A percentile compares a stretch with the other conserved stretches of the same genome.
Conservation (phyloP, 2,329 filamentous ascomycete species). For the Botrytis pseudocinerea region DNA sequence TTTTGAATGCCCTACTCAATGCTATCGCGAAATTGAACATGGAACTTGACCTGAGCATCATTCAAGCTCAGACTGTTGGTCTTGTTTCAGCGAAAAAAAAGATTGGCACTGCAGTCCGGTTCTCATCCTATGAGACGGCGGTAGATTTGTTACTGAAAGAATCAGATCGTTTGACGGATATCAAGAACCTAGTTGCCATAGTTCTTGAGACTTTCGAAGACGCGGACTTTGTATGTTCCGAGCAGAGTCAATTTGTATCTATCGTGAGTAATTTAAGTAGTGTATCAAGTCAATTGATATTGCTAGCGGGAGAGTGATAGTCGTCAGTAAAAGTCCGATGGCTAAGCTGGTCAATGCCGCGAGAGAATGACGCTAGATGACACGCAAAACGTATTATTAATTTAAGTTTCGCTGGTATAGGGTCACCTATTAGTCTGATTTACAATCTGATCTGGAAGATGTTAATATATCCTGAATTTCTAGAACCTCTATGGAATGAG, state of each 20-base stretch:
- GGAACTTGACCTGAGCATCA: background rate
- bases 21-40: background rate
- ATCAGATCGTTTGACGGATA: background rate
- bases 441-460: no score
- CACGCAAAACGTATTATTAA: no score
- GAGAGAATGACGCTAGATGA: no score
- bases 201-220: conserved; percentile 13
- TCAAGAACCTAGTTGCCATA: background rate
- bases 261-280: background rate
- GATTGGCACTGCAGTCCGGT: background rate
- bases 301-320: background rate
- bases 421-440: no score
- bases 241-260: background rate
- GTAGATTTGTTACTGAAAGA: background rate
- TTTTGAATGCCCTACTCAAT: background rate
- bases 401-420: no score
- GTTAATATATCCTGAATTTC: no score
- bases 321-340: no score
- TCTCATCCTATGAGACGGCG: background rate
- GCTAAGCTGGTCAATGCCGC: no score
- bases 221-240: background rate
- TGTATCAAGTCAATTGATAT: background rate
- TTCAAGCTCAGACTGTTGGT: background rate
- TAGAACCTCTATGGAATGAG: no score
- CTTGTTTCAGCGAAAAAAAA: background rate